phyloP scores from a whole-genome alignment of 768 basidiomycete genomes.

The Dentipellis sp. region DNA sequence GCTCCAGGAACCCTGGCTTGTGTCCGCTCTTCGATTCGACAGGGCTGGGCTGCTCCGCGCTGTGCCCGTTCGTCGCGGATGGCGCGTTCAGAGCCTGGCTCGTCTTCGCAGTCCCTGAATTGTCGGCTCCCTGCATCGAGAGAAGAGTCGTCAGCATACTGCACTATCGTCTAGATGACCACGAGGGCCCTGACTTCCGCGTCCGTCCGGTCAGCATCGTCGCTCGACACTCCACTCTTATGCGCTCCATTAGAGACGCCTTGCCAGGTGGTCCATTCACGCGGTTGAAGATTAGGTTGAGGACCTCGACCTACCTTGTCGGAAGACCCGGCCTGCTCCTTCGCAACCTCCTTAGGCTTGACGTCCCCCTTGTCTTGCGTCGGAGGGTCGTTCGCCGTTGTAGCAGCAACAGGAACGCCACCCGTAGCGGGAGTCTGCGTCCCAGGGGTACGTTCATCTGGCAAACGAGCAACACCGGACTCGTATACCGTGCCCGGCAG shows the following conservation, averaged over 20 bases:
- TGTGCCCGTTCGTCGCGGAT: background rate
- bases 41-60: background rate
- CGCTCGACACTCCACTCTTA: too few relatives aligned
- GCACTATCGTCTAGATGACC: background rate
- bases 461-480: background rate
- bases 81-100: background rate
- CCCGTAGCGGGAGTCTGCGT: too few relatives aligned
- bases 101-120: background rate
- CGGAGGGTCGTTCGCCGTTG: too few relatives aligned
- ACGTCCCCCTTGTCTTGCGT: background rate
- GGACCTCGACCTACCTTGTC: background rate
- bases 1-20: conserved; percentile 3
- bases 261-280: conserved; percentile 1
- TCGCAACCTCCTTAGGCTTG: background rate
- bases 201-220: too few relatives aligned
- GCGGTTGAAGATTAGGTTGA: background rate
- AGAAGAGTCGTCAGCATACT: background rate
- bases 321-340: background rate
- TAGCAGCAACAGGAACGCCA: too few relatives aligned
- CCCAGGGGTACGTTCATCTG: background rate
- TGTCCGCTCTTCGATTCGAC: background rate
- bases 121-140: background rate
- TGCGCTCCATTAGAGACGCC: background rate
- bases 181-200: too few relatives aligned
- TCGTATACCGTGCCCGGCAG: conserved; percentile 14